Conservation (phyloP, 108 stramenopile species). For the Cylindrotheca closterium region DNA sequence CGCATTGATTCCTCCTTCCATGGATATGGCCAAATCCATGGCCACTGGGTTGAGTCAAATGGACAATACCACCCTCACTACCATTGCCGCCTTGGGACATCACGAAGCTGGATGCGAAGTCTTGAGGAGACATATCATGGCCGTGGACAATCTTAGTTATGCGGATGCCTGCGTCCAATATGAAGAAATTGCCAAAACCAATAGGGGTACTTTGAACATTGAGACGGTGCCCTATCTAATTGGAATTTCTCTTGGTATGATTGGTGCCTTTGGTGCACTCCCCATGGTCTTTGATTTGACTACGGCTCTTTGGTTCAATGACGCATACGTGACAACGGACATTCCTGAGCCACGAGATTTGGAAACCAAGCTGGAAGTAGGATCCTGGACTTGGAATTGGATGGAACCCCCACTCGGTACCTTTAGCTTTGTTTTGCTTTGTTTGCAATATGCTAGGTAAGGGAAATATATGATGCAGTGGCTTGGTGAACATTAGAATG, state of each 20-base stretch:
- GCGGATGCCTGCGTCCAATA: slow-evolving; percentile 36
- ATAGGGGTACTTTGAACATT: slow-evolving; percentile 53
- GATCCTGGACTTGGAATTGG: slow-evolving; percentile 83
- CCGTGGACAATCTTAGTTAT: slow-evolving; percentile 41
- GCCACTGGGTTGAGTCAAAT: slow-evolving; percentile 35
- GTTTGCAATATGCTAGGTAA: slow-evolving; percentile 73
- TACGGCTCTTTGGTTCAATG: slow-evolving; percentile 82
- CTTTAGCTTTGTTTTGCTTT: slow-evolving; percentile 74
- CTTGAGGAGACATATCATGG: slow-evolving; percentile 66
- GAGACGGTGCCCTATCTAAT: slow-evolving; percentile 65
- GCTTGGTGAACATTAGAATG: no score
- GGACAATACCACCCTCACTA: slow-evolving; percentile 53
- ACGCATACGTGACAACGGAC: slow-evolving; percentile 77
- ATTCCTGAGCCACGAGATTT: slow-evolving; percentile 76
- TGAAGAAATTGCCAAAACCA: slow-evolving; percentile 41
- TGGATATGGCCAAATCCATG: slow-evolving; percentile 37
- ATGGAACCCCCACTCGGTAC: slow-evolving; percentile 89
- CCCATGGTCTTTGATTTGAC: slow-evolving; percentile 76
- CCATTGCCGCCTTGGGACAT: slow-evolving; percentile 45
- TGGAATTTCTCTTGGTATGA: slow-evolving; percentile 53
- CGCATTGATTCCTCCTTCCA: not conserved
- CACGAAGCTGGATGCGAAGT: slow-evolving; percentile 50
- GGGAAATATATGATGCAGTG: no score
- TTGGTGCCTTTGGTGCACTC: slow-evolving; percentile 48
- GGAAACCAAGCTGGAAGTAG: slow-evolving; percentile 80